Base-by-base conservation (phyloP, 2,329 filamentous ascomycete genomes). In the Tolypocladium ophioglossoides region DNA sequence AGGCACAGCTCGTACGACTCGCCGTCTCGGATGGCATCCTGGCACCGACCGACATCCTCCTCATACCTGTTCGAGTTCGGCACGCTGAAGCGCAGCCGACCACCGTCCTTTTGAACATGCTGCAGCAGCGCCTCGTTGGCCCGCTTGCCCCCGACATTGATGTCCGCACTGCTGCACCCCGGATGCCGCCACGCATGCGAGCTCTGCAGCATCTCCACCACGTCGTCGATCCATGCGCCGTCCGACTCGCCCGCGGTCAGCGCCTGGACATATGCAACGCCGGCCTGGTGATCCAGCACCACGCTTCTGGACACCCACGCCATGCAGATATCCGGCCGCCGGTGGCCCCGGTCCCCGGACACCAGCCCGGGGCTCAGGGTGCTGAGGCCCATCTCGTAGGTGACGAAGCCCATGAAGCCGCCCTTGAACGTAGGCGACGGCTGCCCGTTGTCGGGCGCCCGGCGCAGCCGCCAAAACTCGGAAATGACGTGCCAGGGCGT, bases 1-100 rank as follows among this genome's bases (percentile, higher is more conserved):
- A 95, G 78, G 61, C 89, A 95, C 8, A 95, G 78, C 66, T 95
- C 90, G 67, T 95, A 95, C 0, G 89, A 91, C 58, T 91, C 84
- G 16, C 90, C 90, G 0, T 85, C 83, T 3, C 83, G 79, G 58
- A 95, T 87, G 57, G 81, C 78, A 5, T 82, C 77, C 63, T 92
- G 86, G 63, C 89, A 94, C 39, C 72, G 68, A 24, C 74, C 70
- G n/a, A 94, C 85, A 61, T 86, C 82, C 4, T 73, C 68, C 61
- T 84, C 83, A 64, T 94, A 95, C 20, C 70, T 70, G 16, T 70
- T 61, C 18, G 71, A 65, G 18, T 71, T 66, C 0, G 79, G 78
- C 0, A 71, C 67, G 14, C 60, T 60, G 39, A 78, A 72, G 0
- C 62, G 56, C 5, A 66, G 7, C 6, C 57, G 18, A 56, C 59